Conservation (phyloP, 805 yeast genomes). For the Candida incommunis region DNA sequence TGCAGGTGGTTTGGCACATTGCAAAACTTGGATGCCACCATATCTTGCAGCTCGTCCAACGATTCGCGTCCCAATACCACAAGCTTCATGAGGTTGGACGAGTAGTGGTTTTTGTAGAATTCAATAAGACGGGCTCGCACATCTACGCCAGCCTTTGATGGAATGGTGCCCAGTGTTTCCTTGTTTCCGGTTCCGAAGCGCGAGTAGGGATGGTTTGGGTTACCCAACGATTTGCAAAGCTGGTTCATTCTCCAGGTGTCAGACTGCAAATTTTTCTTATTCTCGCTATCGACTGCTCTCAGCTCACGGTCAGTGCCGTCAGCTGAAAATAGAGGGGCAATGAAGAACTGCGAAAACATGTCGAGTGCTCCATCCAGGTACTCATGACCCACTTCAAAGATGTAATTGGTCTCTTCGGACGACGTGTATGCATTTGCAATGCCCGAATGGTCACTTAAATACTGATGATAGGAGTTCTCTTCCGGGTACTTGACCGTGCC, state of each 20-base stretch:
- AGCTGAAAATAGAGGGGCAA: conserved; percentile 59
- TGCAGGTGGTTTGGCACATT: conserved; percentile 40
- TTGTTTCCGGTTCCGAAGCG: conserved; percentile 86
- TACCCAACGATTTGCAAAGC: conserved; percentile 60
- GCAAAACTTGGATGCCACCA: conserved; percentile 58
- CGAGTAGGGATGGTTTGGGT: conserved; percentile 66
- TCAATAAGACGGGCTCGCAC: conserved; percentile 71
- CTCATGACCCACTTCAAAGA: conserved; percentile 67
- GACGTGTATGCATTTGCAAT: conserved; percentile 87
- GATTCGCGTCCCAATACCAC: conserved; percentile 75
- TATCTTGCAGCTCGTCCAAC: conserved; percentile 51
- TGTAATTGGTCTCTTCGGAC: conserved; percentile 78
- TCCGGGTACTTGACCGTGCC: conserved; percentile 65
- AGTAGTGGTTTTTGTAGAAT: conserved; percentile 58
- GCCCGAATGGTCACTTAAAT: conserved; percentile 73
- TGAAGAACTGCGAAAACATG: conserved; percentile 85
- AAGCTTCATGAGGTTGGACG: conserved; percentile 79
- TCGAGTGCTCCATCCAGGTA: conserved; percentile 79
- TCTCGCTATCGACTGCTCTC: conserved; percentile 89
- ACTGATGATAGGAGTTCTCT: conserved; percentile 63
- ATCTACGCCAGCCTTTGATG: conserved; percentile 45
- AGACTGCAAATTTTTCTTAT: conserved; percentile 82
- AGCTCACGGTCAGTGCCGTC: conserved; percentile 84
- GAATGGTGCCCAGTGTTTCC: conserved; percentile 55
- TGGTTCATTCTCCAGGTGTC: conserved; percentile 85